Base-by-base conservation (phyloP, 805 yeast genomes). In the Metschnikowia vanudenii region DNA sequence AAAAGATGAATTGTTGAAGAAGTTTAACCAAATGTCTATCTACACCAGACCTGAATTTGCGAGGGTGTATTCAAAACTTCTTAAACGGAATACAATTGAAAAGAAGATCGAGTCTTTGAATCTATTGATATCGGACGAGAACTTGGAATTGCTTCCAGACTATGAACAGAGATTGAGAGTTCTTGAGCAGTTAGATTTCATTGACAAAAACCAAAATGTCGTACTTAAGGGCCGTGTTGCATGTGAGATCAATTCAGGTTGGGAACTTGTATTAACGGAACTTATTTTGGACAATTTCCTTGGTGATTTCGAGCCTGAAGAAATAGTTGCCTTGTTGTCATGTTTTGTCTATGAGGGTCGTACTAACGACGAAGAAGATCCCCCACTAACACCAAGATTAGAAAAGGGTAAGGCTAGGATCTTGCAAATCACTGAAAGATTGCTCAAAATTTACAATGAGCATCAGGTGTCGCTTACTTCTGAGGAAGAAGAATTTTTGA, bases 231-330 rank as follows among this genome's bases (percentile, higher is more conserved):
- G 98, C 29, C 74, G 97, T 51, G 96, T 88, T 39, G 96, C 95
- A 0, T 94, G 96, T 69, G 99, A 94, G 58, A 77, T 88, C 47
- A 88, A 87, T 62, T 78, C 89, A 20, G 98, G 98, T 0, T 89
- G 91, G 80, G 99, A 94, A 65, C 73, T 91, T 46, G 84, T 86
- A 2, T 63, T 94, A 10, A 92, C 99, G 0, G 99, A 94, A 64
- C 74, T 94, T 45, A 80, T 94, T 14, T 74, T 94, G 56, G 96
- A 92, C 59, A 94, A 94, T 66, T 90, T 92, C 71, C 70, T 94
- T 51, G 96, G 92, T 26, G 95, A 89, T 47, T 91, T 87, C 61
- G 95, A 91, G 52, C 90, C 97, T 0, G 97, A 90, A 60, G 99
- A 94, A 65, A 90, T 94, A 51, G 97, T 91, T n/a, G 98, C 98